A percentile compares a stretch with the other conserved stretches of the same genome.
Conservation (phyloP, 2,329 filamentous ascomycete genomes). For the Aspergillus calidoustus region DNA sequence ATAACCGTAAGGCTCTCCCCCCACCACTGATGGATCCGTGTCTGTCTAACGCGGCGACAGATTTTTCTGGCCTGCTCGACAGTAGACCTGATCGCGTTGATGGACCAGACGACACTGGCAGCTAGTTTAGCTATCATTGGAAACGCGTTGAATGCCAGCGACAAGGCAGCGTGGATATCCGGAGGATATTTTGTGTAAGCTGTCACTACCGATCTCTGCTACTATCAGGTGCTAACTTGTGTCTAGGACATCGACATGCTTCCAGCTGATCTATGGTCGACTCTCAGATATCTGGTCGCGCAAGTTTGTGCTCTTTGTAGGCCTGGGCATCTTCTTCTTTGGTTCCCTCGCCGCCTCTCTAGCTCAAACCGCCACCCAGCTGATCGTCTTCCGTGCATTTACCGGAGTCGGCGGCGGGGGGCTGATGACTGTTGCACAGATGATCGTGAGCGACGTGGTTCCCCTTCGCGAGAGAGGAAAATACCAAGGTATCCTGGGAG, state of each 20-base stretch:
- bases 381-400: conserved; percentile 65
- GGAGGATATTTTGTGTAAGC: conserved; percentile 64
- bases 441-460: conserved; percentile 66
- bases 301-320: conserved; percentile 60
- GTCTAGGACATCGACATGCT: conserved; percentile 69
- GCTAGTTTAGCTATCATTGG: conserved; percentile 60
- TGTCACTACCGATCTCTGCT: conserved; percentile 38
- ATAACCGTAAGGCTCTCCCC: conserved; percentile 50
- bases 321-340: conserved; percentile 58
- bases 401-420: conserved; percentile 66
- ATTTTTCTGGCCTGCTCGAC: conserved; percentile 63
- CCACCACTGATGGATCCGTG: neutral
- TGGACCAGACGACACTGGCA: conserved; percentile 63
- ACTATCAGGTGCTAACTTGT: conserved; percentile 48
- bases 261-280: conserved; percentile 67
- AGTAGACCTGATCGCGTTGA: conserved; percentile 60
- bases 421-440: conserved; percentile 62
- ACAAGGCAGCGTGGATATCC: conserved; percentile 60
- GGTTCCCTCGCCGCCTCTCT: conserved; percentile 64
- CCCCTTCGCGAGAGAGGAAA: conserved; percentile 63
- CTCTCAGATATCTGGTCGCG: conserved; percentile 65
- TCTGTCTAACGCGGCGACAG: conserved; percentile 35
- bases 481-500: conserved; percentile 60
- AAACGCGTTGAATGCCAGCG: conserved; percentile 54
- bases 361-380: conserved; percentile 58